phyloP scores from a whole-genome alignment of 345 rosid species.

The Pugionium dolabratum region DNA sequence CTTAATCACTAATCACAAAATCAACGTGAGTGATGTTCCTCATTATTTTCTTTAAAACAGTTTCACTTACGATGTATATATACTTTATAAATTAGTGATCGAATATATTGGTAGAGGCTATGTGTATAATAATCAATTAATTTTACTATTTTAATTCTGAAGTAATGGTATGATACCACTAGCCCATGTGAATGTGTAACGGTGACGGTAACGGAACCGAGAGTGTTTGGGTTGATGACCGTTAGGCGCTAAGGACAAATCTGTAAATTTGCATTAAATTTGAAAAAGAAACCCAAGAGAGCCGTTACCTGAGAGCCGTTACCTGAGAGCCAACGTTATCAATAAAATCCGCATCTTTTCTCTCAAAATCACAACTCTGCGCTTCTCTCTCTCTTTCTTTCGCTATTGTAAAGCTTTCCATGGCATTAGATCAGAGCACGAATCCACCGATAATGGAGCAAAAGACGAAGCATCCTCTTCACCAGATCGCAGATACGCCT shows the following conservation, averaged over 20 bases:
- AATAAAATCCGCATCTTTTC: constrained; percentile 8
- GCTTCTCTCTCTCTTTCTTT: constrained; percentile 26
- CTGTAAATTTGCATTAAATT: constrained; percentile 6
- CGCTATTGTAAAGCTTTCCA: constrained; percentile 20
- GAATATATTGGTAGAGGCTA: too few species aligned
- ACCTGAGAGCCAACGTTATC: constrained; percentile 21
- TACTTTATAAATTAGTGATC: too few species aligned
- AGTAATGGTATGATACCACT: background rate
- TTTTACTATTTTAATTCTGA: too few species aligned
- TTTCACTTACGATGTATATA: background rate
- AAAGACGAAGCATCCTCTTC: constrained; percentile 69
- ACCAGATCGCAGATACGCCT: constrained; percentile 86
- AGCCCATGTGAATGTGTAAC: background rate
- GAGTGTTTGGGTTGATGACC: constrained; percentile 16
- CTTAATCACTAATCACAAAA: background rate
- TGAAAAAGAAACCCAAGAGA: constrained; percentile 12
- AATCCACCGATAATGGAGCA: constrained; percentile 56
- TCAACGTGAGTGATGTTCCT: constrained; percentile 23
- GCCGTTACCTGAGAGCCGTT: too few species aligned
- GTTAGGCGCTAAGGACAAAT: constrained; percentile 26
- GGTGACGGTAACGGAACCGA: background rate
- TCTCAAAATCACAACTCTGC: constrained; percentile 11
- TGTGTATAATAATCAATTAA: too few species aligned
- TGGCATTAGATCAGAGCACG: constrained; percentile 54
- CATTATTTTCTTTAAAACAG: background rate